Conservation (phyloP, 1,284 basidiomycete species). For the Ustilago tritici region DNA sequence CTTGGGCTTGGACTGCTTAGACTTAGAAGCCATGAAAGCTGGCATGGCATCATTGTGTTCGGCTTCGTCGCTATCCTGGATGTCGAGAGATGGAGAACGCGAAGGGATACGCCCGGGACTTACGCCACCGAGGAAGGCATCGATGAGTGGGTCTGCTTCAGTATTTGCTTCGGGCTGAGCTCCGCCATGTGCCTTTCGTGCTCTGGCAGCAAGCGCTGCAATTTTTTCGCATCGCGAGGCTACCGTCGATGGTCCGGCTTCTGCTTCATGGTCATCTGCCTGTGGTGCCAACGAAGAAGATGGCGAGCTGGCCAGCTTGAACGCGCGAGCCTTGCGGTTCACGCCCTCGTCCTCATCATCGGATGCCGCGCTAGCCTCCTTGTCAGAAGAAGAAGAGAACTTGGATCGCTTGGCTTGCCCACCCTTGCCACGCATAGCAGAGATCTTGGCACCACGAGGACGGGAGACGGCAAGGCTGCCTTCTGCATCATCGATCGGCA, state of each 20-base stretch:
- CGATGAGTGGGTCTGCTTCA: constrained; percentile 26
- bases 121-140: constrained; percentile 26
- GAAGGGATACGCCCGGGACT: constrained; percentile 19
- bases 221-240: constrained; percentile 32
- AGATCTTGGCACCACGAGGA: constrained; percentile 36
- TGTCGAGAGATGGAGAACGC: constrained; percentile 42
- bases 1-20: constrained; percentile 1
- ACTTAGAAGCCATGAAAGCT: constrained; percentile 19
- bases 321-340: constrained; percentile 26
- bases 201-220: constrained; percentile 39
- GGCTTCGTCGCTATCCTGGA: constrained; percentile 39
- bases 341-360: constrained; percentile 20
- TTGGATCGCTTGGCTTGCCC: constrained; percentile 17
- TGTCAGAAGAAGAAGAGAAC: constrained; percentile 30
- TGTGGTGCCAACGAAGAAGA: constrained; percentile 17
- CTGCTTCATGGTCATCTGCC: constrained; percentile 4
- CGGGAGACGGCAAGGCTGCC: constrained; percentile 21
- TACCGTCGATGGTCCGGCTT: constrained; percentile 11
- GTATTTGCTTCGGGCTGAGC: constrained; percentile 2
- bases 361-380: constrained; percentile 10
- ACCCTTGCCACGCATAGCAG: constrained; percentile 39
- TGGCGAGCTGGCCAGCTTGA: constrained; percentile 30
- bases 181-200: constrained; percentile 21
- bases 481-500: constrained; percentile 12
- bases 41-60: constrained; percentile 49